Conservation (phyloP, 1,284 basidiomycete species). For the Cryptococcus deneoformans region DNA sequence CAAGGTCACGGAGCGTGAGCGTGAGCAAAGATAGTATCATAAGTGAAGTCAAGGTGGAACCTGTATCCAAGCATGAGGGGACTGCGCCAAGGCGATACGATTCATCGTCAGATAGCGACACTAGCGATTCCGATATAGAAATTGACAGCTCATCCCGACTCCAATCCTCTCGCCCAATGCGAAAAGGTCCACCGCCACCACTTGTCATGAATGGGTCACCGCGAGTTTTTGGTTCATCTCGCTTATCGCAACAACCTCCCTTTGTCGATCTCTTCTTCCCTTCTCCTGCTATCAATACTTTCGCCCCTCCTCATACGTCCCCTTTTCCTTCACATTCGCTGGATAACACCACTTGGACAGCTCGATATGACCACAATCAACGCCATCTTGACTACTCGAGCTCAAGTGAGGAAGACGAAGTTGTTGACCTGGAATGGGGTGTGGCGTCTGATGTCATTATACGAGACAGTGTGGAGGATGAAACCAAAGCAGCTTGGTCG, state of each 20-base stretch:
- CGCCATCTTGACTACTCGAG: conserved; percentile 28
- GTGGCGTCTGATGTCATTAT: conserved; percentile 30
- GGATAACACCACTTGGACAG: conserved; percentile 46
- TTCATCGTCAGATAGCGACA: conserved; percentile 37
- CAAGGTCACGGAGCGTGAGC: conserved; percentile 15
- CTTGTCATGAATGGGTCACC: conserved; percentile 16
- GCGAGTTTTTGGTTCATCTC: conserved; percentile 10
- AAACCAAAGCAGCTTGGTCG: conserved; percentile 22
- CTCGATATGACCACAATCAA: conserved; percentile 21
- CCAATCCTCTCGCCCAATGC: conserved; percentile 8
- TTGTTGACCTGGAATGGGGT: conserved; percentile 39
- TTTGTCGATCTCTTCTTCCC: conserved; percentile 32
- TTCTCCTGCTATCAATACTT: conserved; percentile 19
- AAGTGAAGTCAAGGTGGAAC: not conserved
- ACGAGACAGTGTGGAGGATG: conserved; percentile 18
- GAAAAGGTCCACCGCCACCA: conserved; percentile 27
- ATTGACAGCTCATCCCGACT: conserved; percentile 5
- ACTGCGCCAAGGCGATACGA: conserved; percentile 16
- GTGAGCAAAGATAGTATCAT: not conserved
- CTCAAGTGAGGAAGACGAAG: conserved; percentile 43
- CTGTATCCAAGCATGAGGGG: conserved; percentile 3
- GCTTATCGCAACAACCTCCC: conserved; percentile 20
- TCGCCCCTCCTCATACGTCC: conserved; percentile 25
- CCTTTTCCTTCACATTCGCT: conserved; percentile 47
- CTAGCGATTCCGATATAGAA: conserved; percentile 40